Evolutionary conservation across 2,329 filamentous ascomycete genomes (phyloP), one percentile per base, ranked within the genome.

Genomic region (Sporothrix schenckii): DNA sequence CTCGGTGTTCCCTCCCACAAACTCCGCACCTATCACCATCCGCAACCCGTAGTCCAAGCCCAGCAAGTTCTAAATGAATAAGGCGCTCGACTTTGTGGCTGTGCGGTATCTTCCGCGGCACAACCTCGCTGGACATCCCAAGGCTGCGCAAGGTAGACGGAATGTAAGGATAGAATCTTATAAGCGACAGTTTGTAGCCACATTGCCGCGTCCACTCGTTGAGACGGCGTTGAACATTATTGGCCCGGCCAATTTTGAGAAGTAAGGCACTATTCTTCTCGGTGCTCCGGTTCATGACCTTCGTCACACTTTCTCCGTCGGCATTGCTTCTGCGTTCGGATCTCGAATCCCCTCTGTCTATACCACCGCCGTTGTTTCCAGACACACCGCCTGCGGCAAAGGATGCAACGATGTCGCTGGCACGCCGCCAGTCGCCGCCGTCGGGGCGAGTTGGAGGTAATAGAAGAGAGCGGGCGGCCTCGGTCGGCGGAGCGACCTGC

Each of bases 201-300:
- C 95, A 99, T 81, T 99, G 95, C 34, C 91, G 88, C 68, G 90
- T 90, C 95, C 95, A 98, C 80, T 98, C 92, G 76, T 94, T 93
- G 81, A 99, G 87, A 16, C 95, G 88, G 6, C 94, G 87, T 77
- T 97, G 93, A 3, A 99, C 94, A 76, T 99, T 99, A 74, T 88
- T 84, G 5, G 88, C 88, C 11, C 88, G 83, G 5, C 88, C 88
- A 72, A 91, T 90, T 77, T 91, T 91, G 70, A 91, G 83, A 41
- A 90, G 82, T 1, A 73, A 14, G 4, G 53, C 66, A 66, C 76
- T 58, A 56, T 71, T 74, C 70, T 52, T 72, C 74, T 76, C 70
- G 19, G 4, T 13, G 21, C 1, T 7, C 7, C 13, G 52, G 7
- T 52, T 14, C 9, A 27, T n/a, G 13, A 5, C 58, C 13, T 10